Base-by-base conservation (phyloP, 192 early-diverging fungal genomes). In the Rhizoclosmatium sp. region DNA sequence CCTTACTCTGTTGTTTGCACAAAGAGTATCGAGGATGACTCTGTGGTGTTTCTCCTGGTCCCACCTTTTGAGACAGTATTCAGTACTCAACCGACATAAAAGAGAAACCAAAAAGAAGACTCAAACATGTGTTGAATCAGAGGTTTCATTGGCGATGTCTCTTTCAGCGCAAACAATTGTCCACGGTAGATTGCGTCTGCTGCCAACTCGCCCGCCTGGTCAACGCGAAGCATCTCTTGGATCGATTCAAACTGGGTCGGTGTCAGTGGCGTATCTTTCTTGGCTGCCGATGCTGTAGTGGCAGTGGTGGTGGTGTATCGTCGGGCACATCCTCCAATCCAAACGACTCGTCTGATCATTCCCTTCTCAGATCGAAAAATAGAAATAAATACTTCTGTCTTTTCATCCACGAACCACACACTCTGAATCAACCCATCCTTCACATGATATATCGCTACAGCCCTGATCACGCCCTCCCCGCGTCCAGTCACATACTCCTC, bases 101-200 rank as follows among this genome's bases (percentile, higher is more conserved):
- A n/a, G n/a, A n/a, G n/a, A n/a, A n/a, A n/a, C n/a, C n/a, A n/a
- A n/a, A n/a, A n/a, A n/a, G n/a, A n/a, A n/a, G n/a, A n/a, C n/a
- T n/a, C n/a, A n/a, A n/a, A n/a, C n/a, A n/a, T n/a, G n/a, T n/a
- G 89, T 81, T 93, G 85, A 21, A 97, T 88, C 51, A 96, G 68
- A 5, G 91, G 88, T 19, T 88, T 85, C 46, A 95, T 83, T 60
- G 89, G 84, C 46, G 92, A 87, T 67, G 95, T 89, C 7, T 86
- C 81, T 56, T 92, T 87, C 2, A 97, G 85, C 3, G 96, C 90
- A 3, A 92, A 93, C 78, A 94, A 86, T 80, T 99, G 97, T n/a
- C 96, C 97, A 80, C 91, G 92, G 88, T 99, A 99, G 79, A 99
- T 99, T 65, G 87, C 95, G 70, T 97, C 94, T 40, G 97, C 97